These are phyloP conservation scores for Hippophae tibetana DNA, from an alignment of 306 rosid species.

Conservation along the genomic window DNA sequence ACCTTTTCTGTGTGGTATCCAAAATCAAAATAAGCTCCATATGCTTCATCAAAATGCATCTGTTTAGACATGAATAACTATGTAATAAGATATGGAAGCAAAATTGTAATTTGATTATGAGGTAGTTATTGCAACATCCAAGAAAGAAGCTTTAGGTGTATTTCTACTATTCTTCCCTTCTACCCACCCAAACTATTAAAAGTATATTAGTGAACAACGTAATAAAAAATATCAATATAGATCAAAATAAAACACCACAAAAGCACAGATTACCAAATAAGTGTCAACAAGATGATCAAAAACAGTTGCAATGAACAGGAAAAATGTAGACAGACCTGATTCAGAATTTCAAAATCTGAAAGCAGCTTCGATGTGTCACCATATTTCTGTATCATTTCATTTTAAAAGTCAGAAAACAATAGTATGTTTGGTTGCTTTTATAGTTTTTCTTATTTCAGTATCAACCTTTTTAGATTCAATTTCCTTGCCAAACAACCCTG, in stretches of 20 bases:
- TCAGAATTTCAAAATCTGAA: conserved; percentile 61
- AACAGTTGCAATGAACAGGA: not conserved
- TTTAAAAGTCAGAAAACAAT: conserved; percentile 14
- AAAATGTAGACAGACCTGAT: conserved; percentile 46
- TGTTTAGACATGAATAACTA: conserved; percentile 39
- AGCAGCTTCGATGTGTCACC: conserved; percentile 49
- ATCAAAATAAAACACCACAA: too few relatives aligned
- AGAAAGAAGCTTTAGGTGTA: not conserved
- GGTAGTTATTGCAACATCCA: conserved; percentile 8
- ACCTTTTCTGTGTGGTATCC: conserved; percentile 98
- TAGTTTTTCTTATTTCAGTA: not conserved
- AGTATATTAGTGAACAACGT: too few relatives aligned
- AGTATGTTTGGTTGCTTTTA: not conserved
- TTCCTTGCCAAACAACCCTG: conserved; percentile 45
- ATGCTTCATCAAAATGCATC: conserved; percentile 69
- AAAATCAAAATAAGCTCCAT: conserved; percentile 82
- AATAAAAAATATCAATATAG: too few relatives aligned
- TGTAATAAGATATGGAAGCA: conserved; percentile 18
- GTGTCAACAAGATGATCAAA: not conserved
- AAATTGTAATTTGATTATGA: not conserved
- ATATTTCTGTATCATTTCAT: conserved; percentile 55
- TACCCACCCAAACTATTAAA: too few relatives aligned
- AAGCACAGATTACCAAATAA: not conserved
- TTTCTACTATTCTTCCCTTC: too few relatives aligned
- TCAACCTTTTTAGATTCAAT: conserved; percentile 45